Percentiles rank a stretch among this genome's conserved stretches.
Evolutionary conservation across 1,139 yeast species (phyloP).

Genomic region (Zygosaccharomyces sapae): DNA sequence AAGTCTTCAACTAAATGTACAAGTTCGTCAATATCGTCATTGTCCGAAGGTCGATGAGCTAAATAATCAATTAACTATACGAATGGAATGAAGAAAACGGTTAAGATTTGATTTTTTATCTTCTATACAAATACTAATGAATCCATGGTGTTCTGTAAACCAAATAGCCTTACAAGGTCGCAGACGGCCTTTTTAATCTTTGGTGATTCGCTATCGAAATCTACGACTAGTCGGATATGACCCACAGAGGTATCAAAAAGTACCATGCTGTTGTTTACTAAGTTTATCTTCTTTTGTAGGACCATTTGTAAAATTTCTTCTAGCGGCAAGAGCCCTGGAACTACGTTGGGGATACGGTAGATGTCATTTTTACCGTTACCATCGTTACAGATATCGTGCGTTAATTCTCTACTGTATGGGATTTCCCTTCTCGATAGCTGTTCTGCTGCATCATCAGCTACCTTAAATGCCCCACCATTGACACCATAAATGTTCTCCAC

Average conservation of each 20-base stretch:
- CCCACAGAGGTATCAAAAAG: constrained; percentile 25
- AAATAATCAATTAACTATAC: not conserved
- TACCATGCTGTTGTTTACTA: constrained; percentile 24
- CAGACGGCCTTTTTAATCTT: constrained; percentile 36
- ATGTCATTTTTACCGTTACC: constrained; percentile 13
- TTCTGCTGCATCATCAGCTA: constrained; percentile 33
- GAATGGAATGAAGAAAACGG: not conserved
- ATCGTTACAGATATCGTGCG: constrained; percentile 13
- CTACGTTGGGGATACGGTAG: constrained; percentile 41
- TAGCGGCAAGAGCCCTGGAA: constrained; percentile 52
- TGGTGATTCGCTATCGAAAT: constrained; percentile 22
- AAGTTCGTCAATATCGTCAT: not conserved
- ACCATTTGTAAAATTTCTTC: constrained; percentile 41
- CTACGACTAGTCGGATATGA: constrained; percentile 22
- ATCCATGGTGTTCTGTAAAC: constrained; percentile 36
- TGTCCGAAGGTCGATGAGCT: not conserved
- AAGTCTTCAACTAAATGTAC: not conserved
- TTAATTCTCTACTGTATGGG: constrained; percentile 21
- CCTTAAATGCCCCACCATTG: constrained; percentile 28
- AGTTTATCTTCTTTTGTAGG: constrained; percentile 23
- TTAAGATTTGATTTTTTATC: not conserved
- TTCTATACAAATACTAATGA: constrained; percentile 30
- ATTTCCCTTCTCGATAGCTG: constrained; percentile 30
- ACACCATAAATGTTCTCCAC: constrained; percentile 41
- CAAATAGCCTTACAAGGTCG: constrained; percentile 44